These are phyloP conservation scores for Neoarthrinium moseri DNA, from an alignment of 2,329 filamentous ascomycete genomes.

Conservation along the genomic window DNA sequence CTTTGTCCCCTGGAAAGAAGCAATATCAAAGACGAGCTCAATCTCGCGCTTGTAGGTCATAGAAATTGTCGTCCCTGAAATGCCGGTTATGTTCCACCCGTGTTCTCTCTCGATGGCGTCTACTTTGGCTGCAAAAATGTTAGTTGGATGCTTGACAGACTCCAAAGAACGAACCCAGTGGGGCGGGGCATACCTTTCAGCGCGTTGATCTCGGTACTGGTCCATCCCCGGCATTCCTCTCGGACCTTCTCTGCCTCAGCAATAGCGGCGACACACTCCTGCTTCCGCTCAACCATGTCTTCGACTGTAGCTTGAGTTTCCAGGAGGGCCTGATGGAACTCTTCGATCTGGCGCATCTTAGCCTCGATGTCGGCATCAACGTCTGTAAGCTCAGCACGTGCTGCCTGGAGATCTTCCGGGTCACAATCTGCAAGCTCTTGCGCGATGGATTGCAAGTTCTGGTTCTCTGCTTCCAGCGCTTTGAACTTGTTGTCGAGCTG, in stretches of 20 bases:
- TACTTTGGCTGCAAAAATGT: conserved; percentile 56
- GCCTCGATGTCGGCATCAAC: conserved; percentile 68
- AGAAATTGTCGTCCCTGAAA: conserved; percentile 62
- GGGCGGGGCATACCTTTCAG: conserved; percentile 65
- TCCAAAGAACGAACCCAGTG: neutral
- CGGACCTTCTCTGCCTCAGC: conserved; percentile 77
- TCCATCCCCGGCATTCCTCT: conserved; percentile 90
- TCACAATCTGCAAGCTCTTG: conserved; percentile 77
- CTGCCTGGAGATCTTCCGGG: conserved; percentile 71
- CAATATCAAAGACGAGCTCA: conserved; percentile 69
- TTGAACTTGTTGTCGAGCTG: conserved; percentile 59
- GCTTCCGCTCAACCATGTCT: conserved; percentile 63
- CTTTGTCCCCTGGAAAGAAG: conserved; percentile 51
- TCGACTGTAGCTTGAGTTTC: conserved; percentile 66
- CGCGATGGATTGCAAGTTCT: conserved; percentile 68
- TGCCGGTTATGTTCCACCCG: conserved; percentile 71
- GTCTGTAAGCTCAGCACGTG: conserved; percentile 65
- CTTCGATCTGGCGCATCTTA: conserved; percentile 66
- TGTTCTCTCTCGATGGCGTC: conserved; percentile 62
- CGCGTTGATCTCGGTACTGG: conserved; percentile 71
- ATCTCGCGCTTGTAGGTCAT: conserved; percentile 73
- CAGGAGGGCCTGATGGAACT: conserved; percentile 64
- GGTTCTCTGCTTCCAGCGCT: conserved; percentile 60
- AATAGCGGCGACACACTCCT: conserved; percentile 71
- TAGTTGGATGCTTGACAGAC: conserved; percentile 25